These are phyloP conservation scores for Camellia sinensis DNA, from an alignment of 148 eudicot genomes.

Conservation along the genomic window DNA sequence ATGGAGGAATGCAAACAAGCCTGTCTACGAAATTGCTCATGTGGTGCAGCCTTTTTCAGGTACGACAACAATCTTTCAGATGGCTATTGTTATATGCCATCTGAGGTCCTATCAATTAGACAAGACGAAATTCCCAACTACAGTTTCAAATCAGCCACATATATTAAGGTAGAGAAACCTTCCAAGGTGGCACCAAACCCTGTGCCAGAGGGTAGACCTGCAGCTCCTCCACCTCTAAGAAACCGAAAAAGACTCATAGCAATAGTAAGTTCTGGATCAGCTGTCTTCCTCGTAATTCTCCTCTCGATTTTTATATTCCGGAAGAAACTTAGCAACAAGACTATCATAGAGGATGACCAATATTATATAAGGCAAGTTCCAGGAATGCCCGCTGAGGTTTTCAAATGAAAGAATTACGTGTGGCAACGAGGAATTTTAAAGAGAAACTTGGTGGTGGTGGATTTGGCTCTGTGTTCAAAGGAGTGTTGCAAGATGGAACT, in stretches of 20 bases:
- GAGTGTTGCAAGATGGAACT: conserved; percentile 8
- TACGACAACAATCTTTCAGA: background rate
- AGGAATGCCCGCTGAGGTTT: conserved; percentile 15
- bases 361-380: conserved; percentile 10
- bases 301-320: background rate
- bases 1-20: conserved; percentile 11
- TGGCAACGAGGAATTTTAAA: conserved; percentile 9
- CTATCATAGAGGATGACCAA: background rate
- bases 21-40: background rate
- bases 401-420: conserved; percentile 5
- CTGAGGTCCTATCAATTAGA: conserved; percentile 9
- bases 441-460: conserved; percentile 18
- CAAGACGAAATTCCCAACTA: conserved; percentile 9
- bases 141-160: conserved; percentile 10
- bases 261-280: background rate
- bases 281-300: background rate
- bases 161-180: background rate
- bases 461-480: conserved; percentile 17
- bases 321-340: background rate
- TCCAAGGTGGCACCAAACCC: background rate
- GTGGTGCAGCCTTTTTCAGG: conserved; percentile 13
- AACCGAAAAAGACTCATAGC: background rate
- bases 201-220: too few species aligned
- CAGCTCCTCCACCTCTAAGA: background rate
- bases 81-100: conserved; percentile 13